Evolutionary conservation across 208 protist species (phyloP).

Genomic region (Crithidia sp.): DNA sequence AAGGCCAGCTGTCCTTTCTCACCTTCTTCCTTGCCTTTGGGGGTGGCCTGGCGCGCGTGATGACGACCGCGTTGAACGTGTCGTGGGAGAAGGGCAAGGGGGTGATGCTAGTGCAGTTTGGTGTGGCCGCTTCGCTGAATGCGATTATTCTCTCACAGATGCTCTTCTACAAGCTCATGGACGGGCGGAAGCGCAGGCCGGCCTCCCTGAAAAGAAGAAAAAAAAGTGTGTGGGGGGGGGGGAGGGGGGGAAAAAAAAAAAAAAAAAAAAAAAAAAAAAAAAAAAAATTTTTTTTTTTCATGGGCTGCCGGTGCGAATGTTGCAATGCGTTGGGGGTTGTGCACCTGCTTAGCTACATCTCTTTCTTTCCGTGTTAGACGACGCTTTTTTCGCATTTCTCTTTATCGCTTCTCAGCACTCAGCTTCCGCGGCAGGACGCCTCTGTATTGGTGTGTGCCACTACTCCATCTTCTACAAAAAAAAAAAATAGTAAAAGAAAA

Average conservation of each 20-base stretch:
- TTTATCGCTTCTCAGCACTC: no score
- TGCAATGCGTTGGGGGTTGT: no score
- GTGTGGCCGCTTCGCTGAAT: constrained; percentile 65
- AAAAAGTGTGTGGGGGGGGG: neutral
- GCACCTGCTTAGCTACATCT: no score
- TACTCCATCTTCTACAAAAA: no score
- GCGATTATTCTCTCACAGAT: constrained; percentile 74
- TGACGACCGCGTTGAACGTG: constrained; percentile 87
- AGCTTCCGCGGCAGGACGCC: no score
- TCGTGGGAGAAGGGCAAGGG: constrained; percentile 76
- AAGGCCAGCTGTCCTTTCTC: constrained; percentile 78
- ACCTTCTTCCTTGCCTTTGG: constrained; percentile 87
- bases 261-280: neutral
- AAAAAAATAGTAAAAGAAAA: no score
- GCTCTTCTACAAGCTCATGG: constrained; percentile 51
- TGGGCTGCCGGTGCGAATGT: no score
- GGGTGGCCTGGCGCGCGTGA: constrained; percentile 65
- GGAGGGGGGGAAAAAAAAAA: neutral
- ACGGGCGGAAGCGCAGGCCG: constrained; percentile 7
- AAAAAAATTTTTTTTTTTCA: no score
- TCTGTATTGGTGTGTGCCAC: no score
- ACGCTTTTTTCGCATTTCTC: no score
- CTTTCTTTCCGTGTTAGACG: no score
- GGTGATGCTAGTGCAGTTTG: constrained; percentile 73
- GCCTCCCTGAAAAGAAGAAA: neutral